Evolutionary conservation across 1,284 basidiomycete genomes (phyloP).

Genomic region (Fomitopsis betulina): DNA sequence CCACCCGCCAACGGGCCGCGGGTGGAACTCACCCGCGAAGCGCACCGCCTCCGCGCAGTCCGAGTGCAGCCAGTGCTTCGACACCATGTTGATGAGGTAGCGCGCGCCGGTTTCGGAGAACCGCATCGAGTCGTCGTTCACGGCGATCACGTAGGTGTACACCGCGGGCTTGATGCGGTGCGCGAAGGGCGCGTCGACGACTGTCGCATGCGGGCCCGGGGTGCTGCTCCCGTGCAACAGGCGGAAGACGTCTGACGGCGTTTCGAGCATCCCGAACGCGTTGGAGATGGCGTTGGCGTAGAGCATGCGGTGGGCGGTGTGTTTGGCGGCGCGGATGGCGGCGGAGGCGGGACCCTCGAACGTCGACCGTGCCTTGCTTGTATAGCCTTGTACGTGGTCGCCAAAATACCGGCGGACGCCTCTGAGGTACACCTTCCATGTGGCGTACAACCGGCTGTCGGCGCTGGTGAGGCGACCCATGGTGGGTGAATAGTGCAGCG

Average conservation of each 20-base stretch:
- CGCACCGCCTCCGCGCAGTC: slow-evolving; percentile 46
- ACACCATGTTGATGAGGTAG: slow-evolving; percentile 80
- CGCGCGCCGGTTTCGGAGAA: slow-evolving; percentile 79
- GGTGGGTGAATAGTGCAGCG: slow-evolving; percentile 62
- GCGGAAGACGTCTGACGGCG: slow-evolving; percentile 39
- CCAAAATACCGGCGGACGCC: slow-evolving; percentile 57
- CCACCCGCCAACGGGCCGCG: slow-evolving; percentile 67
- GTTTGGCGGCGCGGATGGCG: slow-evolving; percentile 61
- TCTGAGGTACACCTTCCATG: slow-evolving; percentile 72
- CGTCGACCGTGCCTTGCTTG: slow-evolving; percentile 65
- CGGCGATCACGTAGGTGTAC: slow-evolving; percentile 72
- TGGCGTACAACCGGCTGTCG: slow-evolving; percentile 66
- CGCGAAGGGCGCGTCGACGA: slow-evolving; percentile 24
- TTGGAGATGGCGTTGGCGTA: slow-evolving; percentile 65
- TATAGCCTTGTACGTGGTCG: slow-evolving; percentile 59
- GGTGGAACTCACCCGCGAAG: slow-evolving; percentile 76
- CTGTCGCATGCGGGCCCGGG: background rate
- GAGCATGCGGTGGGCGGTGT: slow-evolving; percentile 65
- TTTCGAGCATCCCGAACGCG: slow-evolving; percentile 53
- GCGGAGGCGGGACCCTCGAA: slow-evolving; percentile 59
- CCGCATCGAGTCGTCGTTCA: slow-evolving; percentile 65
- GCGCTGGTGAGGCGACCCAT: slow-evolving; percentile 57
- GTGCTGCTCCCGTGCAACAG: slow-evolving; percentile 40
- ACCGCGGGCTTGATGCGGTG: slow-evolving; percentile 71
- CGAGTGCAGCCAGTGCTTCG: slow-evolving; percentile 49